A percentile compares a stretch with the other conserved stretches of the same genome.
These are phyloP conservation scores for Paraphoma chrysanthemicola DNA, from an alignment of 2,329 filamentous ascomycete species.

Conservation along the genomic window DNA sequence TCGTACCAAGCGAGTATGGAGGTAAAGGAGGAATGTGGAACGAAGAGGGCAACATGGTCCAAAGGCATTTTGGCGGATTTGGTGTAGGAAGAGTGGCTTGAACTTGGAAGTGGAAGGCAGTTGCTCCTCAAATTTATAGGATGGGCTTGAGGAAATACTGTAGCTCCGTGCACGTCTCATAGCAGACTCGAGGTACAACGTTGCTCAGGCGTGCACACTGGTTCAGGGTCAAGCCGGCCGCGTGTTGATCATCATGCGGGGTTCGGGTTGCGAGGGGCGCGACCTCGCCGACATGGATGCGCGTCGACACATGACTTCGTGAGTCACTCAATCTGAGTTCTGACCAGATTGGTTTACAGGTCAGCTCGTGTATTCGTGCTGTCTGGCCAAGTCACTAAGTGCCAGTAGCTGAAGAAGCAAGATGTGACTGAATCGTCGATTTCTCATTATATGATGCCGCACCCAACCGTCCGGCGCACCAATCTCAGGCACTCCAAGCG, in stretches of 20 bases:
- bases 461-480: neutral
- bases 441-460: neutral
- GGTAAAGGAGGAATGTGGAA: neutral
- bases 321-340: neutral
- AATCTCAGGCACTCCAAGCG: constrained; percentile 4
- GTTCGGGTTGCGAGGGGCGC: neutral
- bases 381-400: neutral
- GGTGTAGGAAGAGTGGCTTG: neutral
- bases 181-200: neutral
- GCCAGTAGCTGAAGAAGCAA: neutral
- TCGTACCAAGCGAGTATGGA: neutral
- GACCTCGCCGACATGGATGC: neutral
- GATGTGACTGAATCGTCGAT: neutral
- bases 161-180: too few relatives aligned
- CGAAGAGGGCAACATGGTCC: neutral
- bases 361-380: neutral
- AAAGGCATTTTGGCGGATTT: neutral
- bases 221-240: neutral
- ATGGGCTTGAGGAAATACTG: too few relatives aligned
- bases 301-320: neutral
- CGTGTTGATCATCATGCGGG: neutral
- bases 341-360: neutral
- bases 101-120: neutral
- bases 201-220: neutral
- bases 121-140: too few relatives aligned